Conservation (phyloP, 1,284 basidiomycete species). For the Rhizoctonia solani region DNA sequence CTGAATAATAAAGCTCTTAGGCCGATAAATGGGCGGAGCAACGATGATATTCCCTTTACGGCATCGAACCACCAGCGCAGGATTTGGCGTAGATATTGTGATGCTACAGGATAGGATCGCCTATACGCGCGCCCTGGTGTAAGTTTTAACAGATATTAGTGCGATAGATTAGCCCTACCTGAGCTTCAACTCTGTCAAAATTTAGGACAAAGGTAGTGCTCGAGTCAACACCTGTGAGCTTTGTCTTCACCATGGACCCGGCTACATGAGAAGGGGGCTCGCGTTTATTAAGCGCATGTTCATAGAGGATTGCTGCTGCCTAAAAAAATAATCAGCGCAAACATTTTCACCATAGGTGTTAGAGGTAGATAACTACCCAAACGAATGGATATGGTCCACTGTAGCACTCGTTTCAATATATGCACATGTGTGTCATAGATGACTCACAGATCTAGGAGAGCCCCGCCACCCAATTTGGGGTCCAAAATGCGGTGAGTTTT, state of each 20-base stretch:
- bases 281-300: constrained; percentile 69
- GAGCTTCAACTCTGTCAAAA: constrained; percentile 60
- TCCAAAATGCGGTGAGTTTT: constrained; percentile 76
- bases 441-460: constrained; percentile 76
- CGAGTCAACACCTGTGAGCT: constrained; percentile 77
- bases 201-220: constrained; percentile 76
- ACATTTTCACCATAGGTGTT: constrained; percentile 34
- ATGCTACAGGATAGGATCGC: constrained; percentile 39
- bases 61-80: constrained; percentile 43
- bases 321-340: constrained; percentile 41
- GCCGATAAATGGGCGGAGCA: constrained; percentile 64
- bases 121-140: constrained; percentile 13
- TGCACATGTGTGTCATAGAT: background rate
- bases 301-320: constrained; percentile 79
- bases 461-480: constrained; percentile 84
- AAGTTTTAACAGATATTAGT: background rate
- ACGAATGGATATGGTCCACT: constrained; percentile 39
- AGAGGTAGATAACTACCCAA: constrained; percentile 33
- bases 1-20: constrained; percentile 64
- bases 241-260: constrained; percentile 59
- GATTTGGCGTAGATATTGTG: constrained; percentile 34
- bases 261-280: constrained; percentile 50
- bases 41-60: constrained; percentile 68
- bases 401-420: background rate
- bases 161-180: constrained; percentile 14